Conservation (phyloP, 306 rosid genomes). For the Acacia acuminata region DNA sequence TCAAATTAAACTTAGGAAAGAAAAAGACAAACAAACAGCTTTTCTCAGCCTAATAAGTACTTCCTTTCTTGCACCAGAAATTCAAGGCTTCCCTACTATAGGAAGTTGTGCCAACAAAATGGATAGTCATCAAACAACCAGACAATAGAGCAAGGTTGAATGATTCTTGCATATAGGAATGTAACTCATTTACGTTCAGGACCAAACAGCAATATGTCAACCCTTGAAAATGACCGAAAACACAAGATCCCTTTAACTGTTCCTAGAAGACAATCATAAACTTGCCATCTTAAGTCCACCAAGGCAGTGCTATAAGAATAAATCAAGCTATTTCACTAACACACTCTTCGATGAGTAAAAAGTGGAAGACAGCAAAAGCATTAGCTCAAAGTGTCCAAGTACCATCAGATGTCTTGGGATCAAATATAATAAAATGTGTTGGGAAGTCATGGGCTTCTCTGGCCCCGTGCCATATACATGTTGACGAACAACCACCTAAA, state of each 20-base stretch:
- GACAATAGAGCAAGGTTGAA: not conserved
- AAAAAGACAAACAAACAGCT: not conserved
- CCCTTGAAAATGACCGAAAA: not conserved
- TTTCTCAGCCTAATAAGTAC: not conserved
- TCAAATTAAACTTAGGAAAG: not conserved
- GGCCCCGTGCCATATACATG: slow-evolving; percentile 1
- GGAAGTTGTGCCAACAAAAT: slow-evolving; percentile 6
- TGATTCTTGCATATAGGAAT: not conserved
- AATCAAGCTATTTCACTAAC: not conserved
- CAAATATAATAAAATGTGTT: not conserved
- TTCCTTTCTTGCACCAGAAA: not conserved
- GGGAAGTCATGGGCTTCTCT: not conserved
- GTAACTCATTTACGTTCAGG: not conserved
- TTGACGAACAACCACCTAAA: slow-evolving; percentile 13
- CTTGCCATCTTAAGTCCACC: not conserved
- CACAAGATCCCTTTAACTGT: not conserved
- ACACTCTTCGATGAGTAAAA: not conserved
- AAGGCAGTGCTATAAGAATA: not conserved
- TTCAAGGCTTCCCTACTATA: slow-evolving; percentile 8
- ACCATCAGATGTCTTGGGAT: slow-evolving; percentile 14
- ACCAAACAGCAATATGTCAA: not conserved
- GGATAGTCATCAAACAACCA: not conserved
- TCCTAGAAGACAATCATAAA: not conserved
- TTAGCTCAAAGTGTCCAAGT: not conserved
- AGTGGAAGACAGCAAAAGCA: not conserved